Conservation (phyloP, 1,284 basidiomycete genomes). For the Testicularia cyperi region DNA sequence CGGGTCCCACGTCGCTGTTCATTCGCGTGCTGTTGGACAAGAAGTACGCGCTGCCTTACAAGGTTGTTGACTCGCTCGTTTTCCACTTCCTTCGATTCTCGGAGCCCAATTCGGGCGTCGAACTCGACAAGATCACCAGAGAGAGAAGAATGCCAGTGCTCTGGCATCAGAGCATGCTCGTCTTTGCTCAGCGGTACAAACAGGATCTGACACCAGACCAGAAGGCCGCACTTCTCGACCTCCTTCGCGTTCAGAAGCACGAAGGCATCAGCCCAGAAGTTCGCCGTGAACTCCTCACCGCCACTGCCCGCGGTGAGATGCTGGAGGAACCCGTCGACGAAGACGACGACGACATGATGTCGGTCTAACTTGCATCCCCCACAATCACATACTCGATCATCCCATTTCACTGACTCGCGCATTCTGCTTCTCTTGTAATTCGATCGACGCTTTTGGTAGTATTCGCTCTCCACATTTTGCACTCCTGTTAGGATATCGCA, state of each 20-base stretch:
- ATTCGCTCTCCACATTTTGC: no score
- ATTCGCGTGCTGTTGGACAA: slow-evolving; percentile 97
- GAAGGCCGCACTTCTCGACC: slow-evolving; percentile 93
- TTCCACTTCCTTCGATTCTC: slow-evolving; percentile 96
- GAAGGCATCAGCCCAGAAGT: slow-evolving; percentile 87
- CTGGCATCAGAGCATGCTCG: slow-evolving; percentile 96
- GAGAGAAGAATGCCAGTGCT: slow-evolving; percentile 71
- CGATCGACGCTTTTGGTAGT: no score
- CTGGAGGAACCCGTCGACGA: slow-evolving; percentile 54
- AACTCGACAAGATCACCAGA: slow-evolving; percentile 42
- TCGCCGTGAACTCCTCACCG: slow-evolving; percentile 72
- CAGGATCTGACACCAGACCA: slow-evolving; percentile 96
- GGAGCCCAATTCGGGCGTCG: slow-evolving; percentile 55
- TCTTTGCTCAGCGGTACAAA: slow-evolving; percentile 94
- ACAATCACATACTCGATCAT: no score
- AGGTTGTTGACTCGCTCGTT: slow-evolving; percentile 93
- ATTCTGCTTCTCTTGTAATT: background rate
- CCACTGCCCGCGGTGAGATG: slow-evolving; percentile 64
- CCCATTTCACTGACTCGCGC: background rate
- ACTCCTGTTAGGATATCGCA: no score
- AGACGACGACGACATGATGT: slow-evolving; percentile 45
- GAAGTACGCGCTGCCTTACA: slow-evolving; percentile 96
- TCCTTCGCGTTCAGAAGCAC: slow-evolving; percentile 82
- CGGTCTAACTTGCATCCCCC: no score
- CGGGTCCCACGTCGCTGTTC: slow-evolving; percentile 91